Base-by-base conservation (phyloP, 148 eudicot species). In the Cornus kousa region DNA sequence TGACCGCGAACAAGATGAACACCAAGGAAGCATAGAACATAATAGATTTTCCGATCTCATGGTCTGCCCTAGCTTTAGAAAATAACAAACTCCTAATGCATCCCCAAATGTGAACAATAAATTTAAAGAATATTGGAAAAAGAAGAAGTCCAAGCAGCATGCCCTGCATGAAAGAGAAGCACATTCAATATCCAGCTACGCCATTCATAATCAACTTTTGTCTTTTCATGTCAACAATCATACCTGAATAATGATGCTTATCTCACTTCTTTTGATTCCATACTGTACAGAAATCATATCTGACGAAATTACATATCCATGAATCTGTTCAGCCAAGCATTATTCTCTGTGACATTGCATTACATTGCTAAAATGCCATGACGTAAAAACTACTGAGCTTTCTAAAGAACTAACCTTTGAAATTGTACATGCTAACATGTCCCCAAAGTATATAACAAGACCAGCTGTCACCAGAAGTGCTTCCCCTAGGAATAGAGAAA, bases 191-290 rank as follows among this genome's bases (percentile, higher is more conserved):
- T 67, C 50, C 43, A 57, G 22, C 33, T 17, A 31, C 60, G 65
- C 31, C 32, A 32, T 28, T 40, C 67, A 22, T 53, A 8, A 69
- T 67, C 35, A 4, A 59, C 33, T 76, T 39, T 39, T 43, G 48
- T 31, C 50, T 43, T 65, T 75, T 14, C 40, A 28, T 31, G 16
- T 60, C 28, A 40, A 68, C 78, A 53, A 74, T 33, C 19, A 13
- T 78, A 93, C 98, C 98, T 95, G 97, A 82, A 89, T 83, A 37
- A 93, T 88, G 78, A 86, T 87, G 85, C 97, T 90, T 79, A 92
- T 90, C 84, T 93, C 97, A 86, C 87, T 90, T 87, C 94, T 88
- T 79, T 89, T 86, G 43, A 87, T 67, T 32, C 85, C 87, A 73
- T 84, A 75, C 53, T 69, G 77, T 72, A 79, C 55, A 82, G 72